phyloP scores from a whole-genome alignment of 73 alveolate genomes.

The Paramecium octaurelia region DNA sequence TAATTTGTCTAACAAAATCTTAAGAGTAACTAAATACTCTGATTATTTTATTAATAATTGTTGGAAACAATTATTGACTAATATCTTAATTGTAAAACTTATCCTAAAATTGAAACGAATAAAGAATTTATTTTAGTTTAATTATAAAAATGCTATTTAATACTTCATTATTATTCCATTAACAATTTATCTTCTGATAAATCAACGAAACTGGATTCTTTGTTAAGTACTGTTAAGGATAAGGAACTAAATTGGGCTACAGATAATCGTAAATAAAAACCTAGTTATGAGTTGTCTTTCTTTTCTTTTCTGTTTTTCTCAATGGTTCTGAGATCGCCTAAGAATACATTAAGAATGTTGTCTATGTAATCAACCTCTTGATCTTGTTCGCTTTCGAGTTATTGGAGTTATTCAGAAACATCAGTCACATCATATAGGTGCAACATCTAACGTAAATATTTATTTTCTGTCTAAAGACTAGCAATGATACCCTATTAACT shows the following conservation, averaged over 20 bases:
- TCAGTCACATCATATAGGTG: constrained; percentile 5
- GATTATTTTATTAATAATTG: too few species aligned
- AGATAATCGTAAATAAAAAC: not conserved
- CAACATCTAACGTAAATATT: not conserved
- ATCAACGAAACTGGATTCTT: constrained; percentile 41
- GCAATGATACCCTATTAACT: not conserved
- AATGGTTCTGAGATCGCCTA: constrained; percentile 4
- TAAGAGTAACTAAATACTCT: too few species aligned
- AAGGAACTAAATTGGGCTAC: not conserved
- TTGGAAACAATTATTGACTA: too few species aligned
- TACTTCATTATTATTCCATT: constrained; percentile 15
- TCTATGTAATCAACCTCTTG: not conserved
- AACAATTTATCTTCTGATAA: constrained; percentile 38
- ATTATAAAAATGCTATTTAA: too few species aligned
- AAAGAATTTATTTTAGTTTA: too few species aligned
- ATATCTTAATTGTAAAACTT: too few species aligned
- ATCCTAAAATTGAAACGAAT: too few species aligned
- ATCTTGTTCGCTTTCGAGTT: not conserved
- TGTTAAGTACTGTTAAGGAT: not conserved
- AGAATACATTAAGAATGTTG: not conserved
- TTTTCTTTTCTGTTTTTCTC: not conserved
- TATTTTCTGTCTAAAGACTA: not conserved
- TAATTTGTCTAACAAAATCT: too few species aligned
- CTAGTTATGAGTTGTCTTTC: not conserved
- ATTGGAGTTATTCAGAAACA: not conserved